Base-by-base conservation (phyloP, 2,329 filamentous ascomycete genomes). In the Pyrenochaeta sp. region DNA sequence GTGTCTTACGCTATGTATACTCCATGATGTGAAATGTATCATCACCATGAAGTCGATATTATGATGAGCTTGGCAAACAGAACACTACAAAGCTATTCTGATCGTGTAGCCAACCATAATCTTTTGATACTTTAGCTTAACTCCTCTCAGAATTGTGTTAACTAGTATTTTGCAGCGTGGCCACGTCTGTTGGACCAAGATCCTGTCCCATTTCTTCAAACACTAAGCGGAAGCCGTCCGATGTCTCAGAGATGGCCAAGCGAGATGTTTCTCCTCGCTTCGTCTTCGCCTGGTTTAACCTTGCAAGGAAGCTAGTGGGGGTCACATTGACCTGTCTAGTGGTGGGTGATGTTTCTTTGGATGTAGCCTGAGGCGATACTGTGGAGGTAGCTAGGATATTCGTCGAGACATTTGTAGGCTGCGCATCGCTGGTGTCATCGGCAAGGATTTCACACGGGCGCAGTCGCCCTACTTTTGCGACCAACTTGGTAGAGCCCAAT, bases 401-500 rank as follows among this genome's bases (percentile, higher is more conserved):
- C 21, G 11, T 33, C 44, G 51, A 18, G 33, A 43, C 21, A 15
- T 50, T 39, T 32, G 35, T 45, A 20, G 42, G 49, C 31, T 56
- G 54, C n/a, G 41, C 23, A 23, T 48, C 42, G 10, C 31, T 33
- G 4, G 47, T 32, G 35, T 45, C 33, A 9, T 66, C 55, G n/a
- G 67, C 57, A 4, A 68, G 47, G 2, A 73, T 64, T 21, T 71
- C 67, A 12, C 62, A 66, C n/a, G 72, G 73, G 15, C 71, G 69
- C 12, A 92, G 74, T 32, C 84, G 81, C 54, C 86, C 85, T 58
- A 89, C 87, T 29, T 80, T 84, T 11, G 90, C 90, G 40, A 89
- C 79, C 53, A 96, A 84, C 51, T 90, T 87, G 9, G 88, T 84
- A 45, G 86, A 85, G 56, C 87, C 88, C 31, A 87, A 85, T n/a